Evolutionary conservation across 106 monocot species (phyloP).

Genomic region (Platanthera zijinensis): DNA sequence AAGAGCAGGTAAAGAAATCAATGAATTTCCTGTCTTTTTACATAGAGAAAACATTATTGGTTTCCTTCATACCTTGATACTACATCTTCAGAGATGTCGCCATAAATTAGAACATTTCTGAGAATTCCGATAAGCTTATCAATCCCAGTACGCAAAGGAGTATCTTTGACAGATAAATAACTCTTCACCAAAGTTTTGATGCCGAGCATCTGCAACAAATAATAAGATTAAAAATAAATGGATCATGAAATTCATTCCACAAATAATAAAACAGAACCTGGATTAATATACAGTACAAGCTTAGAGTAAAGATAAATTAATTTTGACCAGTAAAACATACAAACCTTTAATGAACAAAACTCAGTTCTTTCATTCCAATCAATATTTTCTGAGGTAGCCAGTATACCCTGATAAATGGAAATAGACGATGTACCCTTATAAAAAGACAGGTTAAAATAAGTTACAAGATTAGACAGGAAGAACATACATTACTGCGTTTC

Average conservation of each 20-base stretch:
- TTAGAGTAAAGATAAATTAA: neutral
- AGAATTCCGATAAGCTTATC: constrained; percentile 73
- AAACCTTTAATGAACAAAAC: constrained; percentile 78
- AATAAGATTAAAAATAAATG: neutral
- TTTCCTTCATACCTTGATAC: constrained; percentile 56
- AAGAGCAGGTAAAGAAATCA: constrained; percentile 4
- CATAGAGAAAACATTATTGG: neutral
- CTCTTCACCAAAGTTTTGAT: constrained; percentile 97
- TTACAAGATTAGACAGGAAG: constrained; percentile 2
- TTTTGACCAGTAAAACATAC: neutral
- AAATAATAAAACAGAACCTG: neutral
- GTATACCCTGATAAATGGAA: neutral
- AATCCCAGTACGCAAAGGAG: constrained; percentile 67
- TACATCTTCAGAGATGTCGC: constrained; percentile 64
- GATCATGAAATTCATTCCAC: neutral
- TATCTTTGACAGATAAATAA: constrained; percentile 78
- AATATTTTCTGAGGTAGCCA: constrained; percentile 14
- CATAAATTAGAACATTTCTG: constrained; percentile 64
- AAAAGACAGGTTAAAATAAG: neutral
- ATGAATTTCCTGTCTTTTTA: neutral
- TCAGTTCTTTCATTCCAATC: constrained; percentile 70
- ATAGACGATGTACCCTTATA: neutral
- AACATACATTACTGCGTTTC: constrained; percentile 55
- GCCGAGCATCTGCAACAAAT: constrained; percentile 57
- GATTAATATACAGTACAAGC: neutral